Conservation (phyloP, 225 moss, liverwort and hornwort species). For the Sphagnum tenellum region DNA sequence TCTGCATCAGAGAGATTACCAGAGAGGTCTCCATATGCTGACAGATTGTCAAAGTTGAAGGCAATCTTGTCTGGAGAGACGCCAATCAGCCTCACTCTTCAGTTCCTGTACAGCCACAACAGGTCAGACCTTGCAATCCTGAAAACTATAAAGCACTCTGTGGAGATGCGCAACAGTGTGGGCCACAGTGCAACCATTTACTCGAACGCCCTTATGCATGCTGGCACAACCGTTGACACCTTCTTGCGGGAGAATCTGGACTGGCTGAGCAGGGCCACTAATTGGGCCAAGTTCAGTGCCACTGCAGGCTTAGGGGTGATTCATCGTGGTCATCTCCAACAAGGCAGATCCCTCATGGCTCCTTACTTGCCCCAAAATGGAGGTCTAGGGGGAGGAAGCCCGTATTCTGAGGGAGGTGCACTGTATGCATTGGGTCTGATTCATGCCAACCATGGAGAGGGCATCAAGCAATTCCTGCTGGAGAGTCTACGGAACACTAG, state of each 20-base stretch:
- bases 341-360: slow-evolving; percentile 74
- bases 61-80: slow-evolving; percentile 84
- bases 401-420: slow-evolving; percentile 86
- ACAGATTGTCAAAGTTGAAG: slow-evolving; percentile 59
- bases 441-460: slow-evolving; percentile 81
- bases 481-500: slow-evolving; percentile 65
- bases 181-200: slow-evolving; percentile 93
- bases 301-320: slow-evolving; percentile 93
- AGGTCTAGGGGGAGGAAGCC: slow-evolving; percentile 46
- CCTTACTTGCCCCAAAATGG: slow-evolving; percentile 75
- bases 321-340: slow-evolving; percentile 81
- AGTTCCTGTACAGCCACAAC: slow-evolving; percentile 83
- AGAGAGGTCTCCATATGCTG: slow-evolving; percentile 20
- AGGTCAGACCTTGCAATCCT: slow-evolving; percentile 72
- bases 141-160: slow-evolving; percentile 84
- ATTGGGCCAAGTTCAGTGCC: slow-evolving; percentile 97
- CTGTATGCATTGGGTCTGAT: slow-evolving; percentile 92
- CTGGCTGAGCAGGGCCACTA: slow-evolving; percentile 78
- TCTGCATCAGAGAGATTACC: slow-evolving; percentile 20
- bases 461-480: slow-evolving; percentile 62
- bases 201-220: slow-evolving; percentile 89
- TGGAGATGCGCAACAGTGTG: slow-evolving; percentile 79
- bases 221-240: slow-evolving; percentile 89
- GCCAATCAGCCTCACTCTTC: slow-evolving; percentile 77
- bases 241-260: slow-evolving; percentile 85